These are phyloP conservation scores for Gilbertella persicaria DNA, from an alignment of 371 early-diverging fungal species.

Conservation along the genomic window DNA sequence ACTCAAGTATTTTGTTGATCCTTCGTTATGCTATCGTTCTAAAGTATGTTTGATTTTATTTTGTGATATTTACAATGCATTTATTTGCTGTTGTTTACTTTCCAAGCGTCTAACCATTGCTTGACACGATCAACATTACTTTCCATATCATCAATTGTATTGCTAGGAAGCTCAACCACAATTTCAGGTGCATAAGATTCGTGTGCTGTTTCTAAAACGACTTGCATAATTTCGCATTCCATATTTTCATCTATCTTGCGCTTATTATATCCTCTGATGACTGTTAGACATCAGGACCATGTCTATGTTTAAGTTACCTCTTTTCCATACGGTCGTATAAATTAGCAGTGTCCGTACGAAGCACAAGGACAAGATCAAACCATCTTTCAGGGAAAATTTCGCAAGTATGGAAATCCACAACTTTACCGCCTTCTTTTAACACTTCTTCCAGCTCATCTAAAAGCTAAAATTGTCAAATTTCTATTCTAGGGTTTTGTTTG, in stretches of 20 bases:
- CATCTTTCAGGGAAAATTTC: slow-evolving; percentile 95
- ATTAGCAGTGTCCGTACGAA: slow-evolving; percentile 78
- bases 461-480: slow-evolving; percentile 40
- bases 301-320: slow-evolving; percentile 51
- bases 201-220: slow-evolving; percentile 89
- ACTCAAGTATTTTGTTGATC: no score
- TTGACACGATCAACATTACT: slow-evolving; percentile 77
- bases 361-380: slow-evolving; percentile 96
- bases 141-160: slow-evolving; percentile 89
- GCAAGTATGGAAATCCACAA: slow-evolving; percentile 94
- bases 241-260: slow-evolving; percentile 96
- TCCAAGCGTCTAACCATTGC: slow-evolving; percentile 67
- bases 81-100: slow-evolving; percentile 36
- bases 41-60: no score
- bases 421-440: slow-evolving; percentile 78
- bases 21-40: no score
- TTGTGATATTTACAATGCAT: no score
- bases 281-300: not conserved
- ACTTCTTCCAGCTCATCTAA: slow-evolving; percentile 86
- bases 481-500: not conserved
- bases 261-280: slow-evolving; percentile 80
- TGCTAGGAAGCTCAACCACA: slow-evolving; percentile 78
- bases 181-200: slow-evolving; percentile 84
- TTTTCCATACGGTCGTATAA: slow-evolving; percentile 86
- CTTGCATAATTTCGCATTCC: slow-evolving; percentile 98